Evolutionary conservation across 345 rosid genomes (phyloP), one percentile per base, ranked within the genome.

Genomic region (Carallia brachiata): DNA sequence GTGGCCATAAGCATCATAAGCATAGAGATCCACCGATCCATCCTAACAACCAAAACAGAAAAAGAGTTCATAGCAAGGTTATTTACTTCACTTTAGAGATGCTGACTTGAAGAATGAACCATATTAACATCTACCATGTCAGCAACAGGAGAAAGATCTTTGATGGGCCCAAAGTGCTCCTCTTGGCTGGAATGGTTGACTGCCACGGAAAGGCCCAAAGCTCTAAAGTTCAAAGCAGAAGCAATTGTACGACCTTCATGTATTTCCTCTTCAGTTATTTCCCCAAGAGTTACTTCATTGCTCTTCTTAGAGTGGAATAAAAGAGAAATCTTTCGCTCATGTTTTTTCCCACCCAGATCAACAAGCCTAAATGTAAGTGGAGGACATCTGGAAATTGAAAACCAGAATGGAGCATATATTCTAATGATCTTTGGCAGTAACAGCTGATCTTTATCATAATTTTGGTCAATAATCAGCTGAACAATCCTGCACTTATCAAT

Each of bases 391-490:
- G 94, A 81, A 70, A 92, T 73, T 54, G 94, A 82, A 82, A 95
- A 85, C 99, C 99, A 95, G 75, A 79, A 87, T 40, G 97, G 92
- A 73, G 97, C 97, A 65, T 95, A 92, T 61, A 95, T 80, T 83
- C 96, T 83, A 61, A 95, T 83, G 37, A 67, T 79, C 81, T 85
- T 95, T 61, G 85, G 84, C 81, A 85, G 60, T 36, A 76, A 65
- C 39, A 78, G 83, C 72, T 59, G 87, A 47, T 84, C 93, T 73
- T 78, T 84, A 71, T 90, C 87, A 80, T 73, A 87, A 79, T 85
- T 92, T 73, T 95, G 99, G 68, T 92, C 99, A 65, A 95, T 83
- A 78, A 89, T 78, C 28, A 95, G 82, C 68, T 89, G 97, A 63
- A 87, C 91, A 71, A 85, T 80, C 92, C 99, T 95, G 91, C 83